Conservation (phyloP, 179 eudicot genomes). For the Silene vulgaris region DNA sequence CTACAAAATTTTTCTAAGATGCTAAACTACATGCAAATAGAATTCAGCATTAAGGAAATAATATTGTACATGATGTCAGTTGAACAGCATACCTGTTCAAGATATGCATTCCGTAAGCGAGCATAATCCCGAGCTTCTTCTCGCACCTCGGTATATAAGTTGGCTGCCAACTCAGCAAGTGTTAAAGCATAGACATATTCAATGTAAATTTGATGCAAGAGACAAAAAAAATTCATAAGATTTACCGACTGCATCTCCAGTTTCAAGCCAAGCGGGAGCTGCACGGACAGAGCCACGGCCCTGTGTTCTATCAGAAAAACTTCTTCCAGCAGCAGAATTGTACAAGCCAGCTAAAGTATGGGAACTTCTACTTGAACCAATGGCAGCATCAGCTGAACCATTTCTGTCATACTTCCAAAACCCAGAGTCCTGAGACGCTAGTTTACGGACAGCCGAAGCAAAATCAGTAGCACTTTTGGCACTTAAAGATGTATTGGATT, state of each 20-base stretch:
- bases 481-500: slow-evolving; percentile 48
- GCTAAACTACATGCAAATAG: not conserved
- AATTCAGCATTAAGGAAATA: slow-evolving; percentile 1
- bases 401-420: slow-evolving; percentile 72
- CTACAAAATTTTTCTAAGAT: not conserved
- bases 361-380: slow-evolving; percentile 76
- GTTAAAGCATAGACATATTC: slow-evolving; percentile 36
- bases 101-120: slow-evolving; percentile 73
- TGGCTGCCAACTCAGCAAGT: slow-evolving; percentile 61
- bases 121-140: slow-evolving; percentile 97
- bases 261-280: slow-evolving; percentile 89
- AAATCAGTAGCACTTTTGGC: slow-evolving; percentile 67
- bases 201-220: slow-evolving; percentile 21
- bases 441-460: slow-evolving; percentile 87
- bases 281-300: slow-evolving; percentile 55
- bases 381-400: slow-evolving; percentile 54
- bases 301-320: slow-evolving; percentile 52
- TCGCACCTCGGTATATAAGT: slow-evolving; percentile 79
- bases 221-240: slow-evolving; percentile 24
- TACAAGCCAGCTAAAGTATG: slow-evolving; percentile 56
- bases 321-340: slow-evolving; percentile 46
- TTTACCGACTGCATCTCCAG: slow-evolving; percentile 96
- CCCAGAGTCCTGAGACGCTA: slow-evolving; percentile 67
- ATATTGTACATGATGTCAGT: not conserved
- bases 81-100: slow-evolving; percentile 70